Conservation (phyloP, 164 flowering plant genomes). For the Kalanchoe fedtschenkoi region DNA sequence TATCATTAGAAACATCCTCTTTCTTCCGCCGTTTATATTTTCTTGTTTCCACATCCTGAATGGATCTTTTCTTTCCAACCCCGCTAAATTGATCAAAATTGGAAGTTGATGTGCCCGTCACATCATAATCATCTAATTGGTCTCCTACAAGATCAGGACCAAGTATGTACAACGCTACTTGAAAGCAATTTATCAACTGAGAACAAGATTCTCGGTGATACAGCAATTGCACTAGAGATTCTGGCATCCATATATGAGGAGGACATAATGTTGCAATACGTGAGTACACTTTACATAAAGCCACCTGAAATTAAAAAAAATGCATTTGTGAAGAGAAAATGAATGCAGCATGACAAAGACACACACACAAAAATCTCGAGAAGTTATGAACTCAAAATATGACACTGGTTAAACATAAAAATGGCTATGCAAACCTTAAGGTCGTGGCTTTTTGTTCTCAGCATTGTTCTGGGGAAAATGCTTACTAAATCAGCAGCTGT, state of each 20-base stretch:
- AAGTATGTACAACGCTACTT: slow-evolving; percentile 44
- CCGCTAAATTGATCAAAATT: slow-evolving; percentile 18
- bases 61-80: slow-evolving; percentile 53
- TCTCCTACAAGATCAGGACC: slow-evolving; percentile 45
- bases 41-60: slow-evolving; percentile 19
- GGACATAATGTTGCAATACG: slow-evolving; percentile 73
- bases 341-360: background rate
- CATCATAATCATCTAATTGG: slow-evolving; percentile 9
- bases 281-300: slow-evolving; percentile 60
- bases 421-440: slow-evolving; percentile 51
- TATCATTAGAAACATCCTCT: slow-evolving; percentile 18
- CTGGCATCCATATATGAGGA: slow-evolving; percentile 72
- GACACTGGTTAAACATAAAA: slow-evolving; percentile 4
- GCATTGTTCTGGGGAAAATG: slow-evolving; percentile 43
- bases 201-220: slow-evolving; percentile 41
- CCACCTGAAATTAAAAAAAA: slow-evolving; percentile 38
- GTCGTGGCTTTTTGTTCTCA: slow-evolving; percentile 56
- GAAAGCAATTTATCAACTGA: slow-evolving; percentile 54
- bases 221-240: slow-evolving; percentile 44
- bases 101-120: slow-evolving; percentile 9
- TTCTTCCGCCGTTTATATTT: slow-evolving; percentile 57
- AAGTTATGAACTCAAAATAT: slow-evolving; percentile 3
- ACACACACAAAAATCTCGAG: background rate
- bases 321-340: background rate
- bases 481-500: slow-evolving; percentile 56